Percentiles rank a stretch among this genome's conserved stretches.
These are phyloP conservation scores for Oryza rufipogon DNA, from an alignment of 176 grass and related monocot species.

Conservation along the genomic window DNA sequence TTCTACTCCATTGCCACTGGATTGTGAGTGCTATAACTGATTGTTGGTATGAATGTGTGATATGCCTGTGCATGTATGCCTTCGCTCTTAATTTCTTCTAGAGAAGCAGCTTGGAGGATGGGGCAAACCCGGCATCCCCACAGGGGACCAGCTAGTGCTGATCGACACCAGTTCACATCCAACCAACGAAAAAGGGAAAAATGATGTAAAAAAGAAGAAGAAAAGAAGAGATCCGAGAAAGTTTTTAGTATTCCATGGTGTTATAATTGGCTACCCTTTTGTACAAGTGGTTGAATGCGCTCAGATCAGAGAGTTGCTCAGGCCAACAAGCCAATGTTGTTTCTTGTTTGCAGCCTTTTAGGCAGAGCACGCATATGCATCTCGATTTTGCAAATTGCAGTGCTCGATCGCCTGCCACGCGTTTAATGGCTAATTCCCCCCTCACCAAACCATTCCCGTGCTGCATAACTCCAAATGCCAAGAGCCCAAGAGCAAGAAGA, in stretches of 20 bases:
- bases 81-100: not conserved
- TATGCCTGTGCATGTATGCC: conserved; percentile 15
- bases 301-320: not conserved
- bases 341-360: not conserved
- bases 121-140: not conserved
- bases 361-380: not conserved
- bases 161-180: conserved; percentile 14
- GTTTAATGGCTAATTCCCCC: not conserved
- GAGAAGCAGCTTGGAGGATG: not conserved
- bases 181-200: not conserved
- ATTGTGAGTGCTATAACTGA: not conserved
- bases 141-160: conserved; percentile 17
- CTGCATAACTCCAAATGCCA: conserved; percentile 35
- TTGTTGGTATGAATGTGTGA: not conserved
- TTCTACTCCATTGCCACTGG: not conserved
- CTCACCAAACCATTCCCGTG: conserved; percentile 30
- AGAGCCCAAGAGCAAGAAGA: not conserved
- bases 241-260: not conserved
- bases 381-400: not conserved
- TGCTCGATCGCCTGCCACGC: not conserved
- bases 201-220: not conserved
- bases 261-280: not conserved
- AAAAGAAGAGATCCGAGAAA: not conserved
- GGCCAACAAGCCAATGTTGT: not conserved
- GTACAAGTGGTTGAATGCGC: not conserved